A percentile compares a stretch with the other conserved stretches of the same genome.
These are phyloP conservation scores for Colletotrichum simmondsii DNA, from an alignment of 2,329 filamentous ascomycete species.

Conservation along the genomic window DNA sequence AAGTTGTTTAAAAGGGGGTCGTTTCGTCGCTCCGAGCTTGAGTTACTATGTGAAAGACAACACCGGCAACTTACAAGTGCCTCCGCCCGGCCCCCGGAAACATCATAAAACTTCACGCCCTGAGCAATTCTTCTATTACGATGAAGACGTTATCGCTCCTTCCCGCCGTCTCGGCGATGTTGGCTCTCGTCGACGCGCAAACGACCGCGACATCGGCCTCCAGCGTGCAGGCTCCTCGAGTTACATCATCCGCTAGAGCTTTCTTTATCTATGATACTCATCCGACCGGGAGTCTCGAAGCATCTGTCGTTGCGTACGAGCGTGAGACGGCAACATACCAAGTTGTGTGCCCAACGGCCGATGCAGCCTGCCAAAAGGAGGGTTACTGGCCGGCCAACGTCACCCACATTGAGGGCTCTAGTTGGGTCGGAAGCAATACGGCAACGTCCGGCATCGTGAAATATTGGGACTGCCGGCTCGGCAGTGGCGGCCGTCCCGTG, in stretches of 20 bases:
- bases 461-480: conserved; percentile 13
- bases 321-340: neutral
- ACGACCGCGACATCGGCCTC: neutral
- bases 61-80: neutral
- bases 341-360: conserved; percentile 13
- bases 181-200: neutral
- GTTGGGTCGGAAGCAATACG: conserved; percentile 24
- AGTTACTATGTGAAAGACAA: neutral
- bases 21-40: neutral
- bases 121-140: neutral
- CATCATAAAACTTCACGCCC: neutral
- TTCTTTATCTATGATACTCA: conserved; percentile 27
- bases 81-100: neutral
- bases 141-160: conserved; percentile 1
- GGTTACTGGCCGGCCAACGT: conserved; percentile 23
- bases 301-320: conserved; percentile 19
- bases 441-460: conserved; percentile 20
- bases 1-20: neutral
- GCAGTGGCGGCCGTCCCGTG: neutral
- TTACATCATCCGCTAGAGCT: conserved; percentile 11
- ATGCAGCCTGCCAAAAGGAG: conserved; percentile 13
- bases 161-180: neutral
- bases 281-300: conserved; percentile 23
- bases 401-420: conserved; percentile 7
- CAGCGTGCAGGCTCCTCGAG: neutral